Evolutionary conservation across 2,329 filamentous ascomycete species (phyloP).

Genomic region (Cladosporium phlei): DNA sequence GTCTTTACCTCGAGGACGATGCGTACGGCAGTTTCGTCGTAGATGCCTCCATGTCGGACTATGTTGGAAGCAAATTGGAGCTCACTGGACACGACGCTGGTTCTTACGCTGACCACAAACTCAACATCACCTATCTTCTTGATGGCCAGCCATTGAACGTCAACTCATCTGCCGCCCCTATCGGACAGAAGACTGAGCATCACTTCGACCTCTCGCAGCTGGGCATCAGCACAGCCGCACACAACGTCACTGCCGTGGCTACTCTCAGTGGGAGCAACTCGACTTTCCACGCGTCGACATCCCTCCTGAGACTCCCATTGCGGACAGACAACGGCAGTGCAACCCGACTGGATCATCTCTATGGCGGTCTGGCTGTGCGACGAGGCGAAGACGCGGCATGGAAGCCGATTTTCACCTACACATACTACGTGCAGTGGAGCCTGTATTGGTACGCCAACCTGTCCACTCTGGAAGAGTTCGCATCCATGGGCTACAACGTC

Average conservation of each 20-base stretch:
- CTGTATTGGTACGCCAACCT: slow-evolving; percentile 27
- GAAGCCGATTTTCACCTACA: slow-evolving; percentile 41
- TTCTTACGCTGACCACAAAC: background rate
- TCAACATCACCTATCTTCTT: slow-evolving; percentile 15
- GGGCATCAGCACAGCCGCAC: slow-evolving; percentile 20
- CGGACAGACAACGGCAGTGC: slow-evolving; percentile 38
- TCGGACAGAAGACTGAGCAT: slow-evolving; percentile 5
- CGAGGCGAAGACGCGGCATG: slow-evolving; percentile 29
- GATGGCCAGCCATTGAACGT: slow-evolving; percentile 14
- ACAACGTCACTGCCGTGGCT: slow-evolving; percentile 34
- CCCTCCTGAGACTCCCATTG: slow-evolving; percentile 36
- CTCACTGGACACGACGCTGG: background rate
- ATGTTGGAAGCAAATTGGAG: slow-evolving; percentile 27
- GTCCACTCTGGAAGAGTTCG: slow-evolving; percentile 35
- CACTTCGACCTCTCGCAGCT: background rate
- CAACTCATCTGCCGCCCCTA: background rate
- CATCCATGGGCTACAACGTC: slow-evolving; percentile 41
- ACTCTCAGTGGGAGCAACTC: slow-evolving; percentile 28
- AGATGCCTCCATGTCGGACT: slow-evolving; percentile 38
- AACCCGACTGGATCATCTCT: slow-evolving; percentile 42
- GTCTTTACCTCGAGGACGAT: slow-evolving; percentile 41
- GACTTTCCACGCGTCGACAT: slow-evolving; percentile 33
- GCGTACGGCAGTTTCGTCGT: slow-evolving; percentile 36
- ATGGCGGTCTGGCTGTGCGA: slow-evolving; percentile 40
- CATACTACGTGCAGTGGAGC: slow-evolving; percentile 42